These are phyloP conservation scores for Auxenochlorella pyrenoidosa DNA, from an alignment of 139 green algal genomes.

Conservation along the genomic window DNA sequence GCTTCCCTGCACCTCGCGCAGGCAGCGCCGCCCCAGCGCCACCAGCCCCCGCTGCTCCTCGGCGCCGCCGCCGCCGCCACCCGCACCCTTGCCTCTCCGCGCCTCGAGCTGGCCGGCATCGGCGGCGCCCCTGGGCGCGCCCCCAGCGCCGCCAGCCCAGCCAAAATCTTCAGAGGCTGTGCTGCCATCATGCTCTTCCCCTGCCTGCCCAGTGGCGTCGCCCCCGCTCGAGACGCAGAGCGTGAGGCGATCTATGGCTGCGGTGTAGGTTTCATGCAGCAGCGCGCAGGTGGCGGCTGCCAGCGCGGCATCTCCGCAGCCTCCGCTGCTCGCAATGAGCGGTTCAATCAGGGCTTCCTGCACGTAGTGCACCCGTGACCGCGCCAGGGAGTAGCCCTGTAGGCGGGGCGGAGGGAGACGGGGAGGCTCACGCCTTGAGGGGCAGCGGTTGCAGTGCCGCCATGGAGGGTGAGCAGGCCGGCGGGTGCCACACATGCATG, in stretches of 20 bases:
- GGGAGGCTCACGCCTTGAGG: no score
- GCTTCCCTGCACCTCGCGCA: slow-evolving; percentile 31
- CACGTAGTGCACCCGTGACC: slow-evolving; percentile 3
- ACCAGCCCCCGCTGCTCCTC: background rate
- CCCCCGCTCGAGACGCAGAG: background rate
- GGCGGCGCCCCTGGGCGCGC: background rate
- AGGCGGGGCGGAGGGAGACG: background rate
- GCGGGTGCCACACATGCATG: no score
- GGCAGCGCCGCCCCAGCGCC: slow-evolving; percentile 41
- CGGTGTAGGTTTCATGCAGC: background rate
- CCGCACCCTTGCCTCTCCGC: background rate
- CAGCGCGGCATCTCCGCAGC: background rate
- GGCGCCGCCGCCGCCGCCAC: background rate
- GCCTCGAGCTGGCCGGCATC: background rate
- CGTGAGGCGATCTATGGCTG: background rate
- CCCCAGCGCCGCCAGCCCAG: background rate
- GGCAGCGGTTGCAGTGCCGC: no score
- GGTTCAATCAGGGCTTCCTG: slow-evolving; percentile 6
- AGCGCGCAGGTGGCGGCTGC: background rate
- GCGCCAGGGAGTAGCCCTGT: slow-evolving; percentile 27
- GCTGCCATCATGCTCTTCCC: background rate
- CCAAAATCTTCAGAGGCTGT: background rate
- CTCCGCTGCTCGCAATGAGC: background rate
- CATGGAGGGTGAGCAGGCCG: no score
- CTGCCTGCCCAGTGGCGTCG: background rate